Percentiles rank a stretch among this genome's conserved stretches.
Evolutionary conservation across 2,329 filamentous ascomycete genomes (phyloP).

Genomic region (Nothopassalora personata): DNA sequence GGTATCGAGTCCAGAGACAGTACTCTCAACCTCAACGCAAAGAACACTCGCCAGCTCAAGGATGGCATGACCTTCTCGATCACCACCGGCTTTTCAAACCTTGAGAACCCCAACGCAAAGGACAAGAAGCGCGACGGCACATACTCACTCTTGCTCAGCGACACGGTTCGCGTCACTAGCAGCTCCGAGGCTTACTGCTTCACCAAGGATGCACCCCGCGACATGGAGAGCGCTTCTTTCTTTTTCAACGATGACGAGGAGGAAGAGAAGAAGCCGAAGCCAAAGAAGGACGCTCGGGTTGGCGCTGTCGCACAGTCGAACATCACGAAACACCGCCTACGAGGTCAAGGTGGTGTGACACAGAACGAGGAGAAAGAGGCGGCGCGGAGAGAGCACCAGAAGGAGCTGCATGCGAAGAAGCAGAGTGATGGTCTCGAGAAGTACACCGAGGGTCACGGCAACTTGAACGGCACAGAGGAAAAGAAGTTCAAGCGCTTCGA

Average conservation of each 20-base stretch:
- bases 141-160: slow-evolving; percentile 85
- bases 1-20: slow-evolving; percentile 86
- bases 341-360: slow-evolving; percentile 83
- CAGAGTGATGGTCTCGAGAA: slow-evolving; percentile 79
- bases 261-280: slow-evolving; percentile 75
- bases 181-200: slow-evolving; percentile 79
- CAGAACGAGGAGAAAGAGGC: slow-evolving; percentile 86
- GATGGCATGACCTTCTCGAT: slow-evolving; percentile 96
- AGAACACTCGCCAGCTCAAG: slow-evolving; percentile 76
- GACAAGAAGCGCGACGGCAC: slow-evolving; percentile 76
- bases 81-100: slow-evolving; percentile 81
- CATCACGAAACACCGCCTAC: slow-evolving; percentile 86
- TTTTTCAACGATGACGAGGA: slow-evolving; percentile 98
- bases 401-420: slow-evolving; percentile 80
- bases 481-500: slow-evolving; percentile 99
- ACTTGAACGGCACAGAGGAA: slow-evolving; percentile 81
- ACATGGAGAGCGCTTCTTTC: slow-evolving; percentile 91
- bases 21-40: slow-evolving; percentile 77
- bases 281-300: slow-evolving; percentile 76
- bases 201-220: slow-evolving; percentile 85
- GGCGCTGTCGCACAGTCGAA: slow-evolving; percentile 90
- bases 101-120: slow-evolving; percentile 79
- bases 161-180: slow-evolving; percentile 76
- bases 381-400: slow-evolving; percentile 84
- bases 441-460: slow-evolving; percentile 79